A percentile compares a stretch with the other conserved stretches of the same genome.
Evolutionary conservation across 257 asterid genomes (phyloP).

Genomic region (Solanum clarkiae): DNA sequence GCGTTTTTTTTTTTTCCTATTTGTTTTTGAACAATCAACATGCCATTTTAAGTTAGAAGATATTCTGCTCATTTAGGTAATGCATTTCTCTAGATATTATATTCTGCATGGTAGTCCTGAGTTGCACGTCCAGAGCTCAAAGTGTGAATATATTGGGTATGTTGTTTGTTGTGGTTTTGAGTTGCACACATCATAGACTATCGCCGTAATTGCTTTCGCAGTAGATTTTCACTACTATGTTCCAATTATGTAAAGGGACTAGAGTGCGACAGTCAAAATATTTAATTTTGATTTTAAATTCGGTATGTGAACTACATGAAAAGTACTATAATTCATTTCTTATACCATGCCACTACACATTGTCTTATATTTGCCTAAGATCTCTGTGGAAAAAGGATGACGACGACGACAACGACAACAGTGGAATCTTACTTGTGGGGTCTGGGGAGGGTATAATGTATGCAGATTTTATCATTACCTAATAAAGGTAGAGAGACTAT

Average conservation of each 20-base stretch:
- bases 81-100: not conserved
- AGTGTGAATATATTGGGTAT: not conserved
- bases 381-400: too few relatives aligned
- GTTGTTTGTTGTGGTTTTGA: not conserved
- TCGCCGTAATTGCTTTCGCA: not conserved
- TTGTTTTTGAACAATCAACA: not conserved
- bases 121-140: not conserved
- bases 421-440: too few relatives aligned
- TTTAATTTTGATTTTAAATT: too few relatives aligned
- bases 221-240: not conserved
- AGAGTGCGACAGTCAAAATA: not conserved
- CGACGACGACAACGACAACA: too few relatives aligned
- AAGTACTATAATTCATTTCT: too few relatives aligned
- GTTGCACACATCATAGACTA: not conserved
- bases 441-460: too few relatives aligned
- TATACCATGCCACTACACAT: too few relatives aligned
- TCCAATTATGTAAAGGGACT: not conserved
- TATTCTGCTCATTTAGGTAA: not conserved
- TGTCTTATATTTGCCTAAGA: too few relatives aligned
- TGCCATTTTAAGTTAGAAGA: not conserved
- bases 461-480: too few relatives aligned
- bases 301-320: too few relatives aligned
- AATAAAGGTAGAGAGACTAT: too few relatives aligned
- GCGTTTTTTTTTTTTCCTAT: not conserved
- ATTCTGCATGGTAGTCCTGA: not conserved